Conservation (phyloP, 257 asterid genomes). For the Solanum chilense region DNA sequence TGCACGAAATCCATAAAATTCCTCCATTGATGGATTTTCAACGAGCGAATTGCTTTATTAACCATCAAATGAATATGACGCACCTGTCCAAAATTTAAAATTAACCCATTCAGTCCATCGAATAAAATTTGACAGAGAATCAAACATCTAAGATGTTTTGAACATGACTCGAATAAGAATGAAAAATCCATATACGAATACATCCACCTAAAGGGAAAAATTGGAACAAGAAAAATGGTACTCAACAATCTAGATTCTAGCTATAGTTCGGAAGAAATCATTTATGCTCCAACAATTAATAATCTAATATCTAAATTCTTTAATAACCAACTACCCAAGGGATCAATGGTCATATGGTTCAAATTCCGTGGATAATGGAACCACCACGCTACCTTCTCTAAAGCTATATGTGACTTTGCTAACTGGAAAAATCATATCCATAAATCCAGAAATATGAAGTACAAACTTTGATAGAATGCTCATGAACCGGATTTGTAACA, state of each 20-base stretch:
- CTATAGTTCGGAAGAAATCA: not conserved
- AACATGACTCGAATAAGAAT: not conserved
- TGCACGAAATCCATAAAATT: too few relatives aligned
- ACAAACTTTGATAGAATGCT: too few relatives aligned
- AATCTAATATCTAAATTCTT: not conserved
- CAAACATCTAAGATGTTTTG: not conserved
- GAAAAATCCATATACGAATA: not conserved
- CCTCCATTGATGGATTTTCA: too few relatives aligned
- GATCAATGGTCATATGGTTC: not conserved
- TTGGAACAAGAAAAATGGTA: not conserved
- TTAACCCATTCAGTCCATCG: not conserved
- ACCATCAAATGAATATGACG: too few relatives aligned
- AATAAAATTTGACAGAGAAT: not conserved
- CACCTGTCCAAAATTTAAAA: too few relatives aligned
- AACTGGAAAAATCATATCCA: too few relatives aligned
- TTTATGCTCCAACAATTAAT: not conserved
- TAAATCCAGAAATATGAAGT: too few relatives aligned
- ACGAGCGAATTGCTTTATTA: too few relatives aligned
- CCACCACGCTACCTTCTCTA: too few relatives aligned
- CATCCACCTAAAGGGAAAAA: not conserved
- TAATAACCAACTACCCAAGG: not conserved
- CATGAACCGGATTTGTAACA: too few relatives aligned
- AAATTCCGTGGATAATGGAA: not conserved
- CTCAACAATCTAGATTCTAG: not conserved
- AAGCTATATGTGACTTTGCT: too few relatives aligned